These are phyloP conservation scores for Coniochaeta prunicola DNA, from an alignment of 2,329 filamentous ascomycete genomes.

Conservation along the genomic window DNA sequence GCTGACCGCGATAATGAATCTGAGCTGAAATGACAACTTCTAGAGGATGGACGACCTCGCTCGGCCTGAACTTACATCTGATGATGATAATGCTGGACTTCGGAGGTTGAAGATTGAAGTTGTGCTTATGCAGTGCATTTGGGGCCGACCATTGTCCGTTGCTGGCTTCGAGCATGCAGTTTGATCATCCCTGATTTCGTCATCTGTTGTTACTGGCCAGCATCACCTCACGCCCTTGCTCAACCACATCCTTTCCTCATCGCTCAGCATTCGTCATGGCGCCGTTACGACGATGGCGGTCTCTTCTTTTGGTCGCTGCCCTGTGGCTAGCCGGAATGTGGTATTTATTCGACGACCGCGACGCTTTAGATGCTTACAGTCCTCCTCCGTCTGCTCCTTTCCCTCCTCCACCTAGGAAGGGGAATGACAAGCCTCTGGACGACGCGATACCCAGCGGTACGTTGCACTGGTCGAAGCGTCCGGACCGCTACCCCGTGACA, in stretches of 20 bases:
- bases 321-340: slow-evolving; percentile 7
- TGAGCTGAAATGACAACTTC: background rate
- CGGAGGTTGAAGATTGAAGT: background rate
- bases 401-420: background rate
- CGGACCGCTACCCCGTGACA: slow-evolving; percentile 25
- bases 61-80: background rate
- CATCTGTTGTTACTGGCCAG: background rate
- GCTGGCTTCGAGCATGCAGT: background rate
- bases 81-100: background rate
- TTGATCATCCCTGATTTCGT: background rate
- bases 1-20: no score
- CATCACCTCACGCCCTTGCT: background rate
- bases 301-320: background rate
- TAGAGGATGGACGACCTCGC: background rate
- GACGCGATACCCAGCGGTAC: background rate
- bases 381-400: background rate
- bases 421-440: slow-evolving; percentile 3
- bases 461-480: slow-evolving; percentile 23
- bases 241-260: background rate
- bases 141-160: background rate
- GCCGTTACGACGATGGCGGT: slow-evolving; percentile 1
- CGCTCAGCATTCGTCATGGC: background rate
- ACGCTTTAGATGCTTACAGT: background rate
- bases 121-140: background rate
- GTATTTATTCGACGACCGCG: slow-evolving; percentile 3